These are phyloP conservation scores for Phytophthora rubi DNA, from an alignment of 352 stramenopile species.

Conservation along the genomic window DNA sequence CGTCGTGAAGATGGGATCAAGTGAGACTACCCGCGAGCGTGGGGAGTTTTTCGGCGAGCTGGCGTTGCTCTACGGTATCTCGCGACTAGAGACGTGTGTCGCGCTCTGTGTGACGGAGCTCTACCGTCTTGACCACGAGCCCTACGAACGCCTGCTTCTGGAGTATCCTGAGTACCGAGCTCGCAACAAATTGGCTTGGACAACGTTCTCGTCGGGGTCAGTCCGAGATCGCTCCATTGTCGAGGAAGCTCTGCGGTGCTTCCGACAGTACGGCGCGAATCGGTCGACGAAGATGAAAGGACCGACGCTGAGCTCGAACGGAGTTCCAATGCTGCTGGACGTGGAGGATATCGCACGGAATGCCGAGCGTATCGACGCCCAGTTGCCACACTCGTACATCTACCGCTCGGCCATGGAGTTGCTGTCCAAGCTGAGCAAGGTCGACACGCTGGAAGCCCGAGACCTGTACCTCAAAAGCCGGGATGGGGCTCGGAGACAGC, in stretches of 20 bases:
- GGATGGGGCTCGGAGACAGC: conserved; percentile 44
- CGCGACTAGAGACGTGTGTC: conserved; percentile 69
- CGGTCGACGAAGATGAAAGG: not conserved
- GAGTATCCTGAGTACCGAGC: conserved; percentile 74
- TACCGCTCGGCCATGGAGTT: conserved; percentile 63
- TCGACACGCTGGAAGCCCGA: conserved; percentile 62
- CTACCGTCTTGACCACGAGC: conserved; percentile 68
- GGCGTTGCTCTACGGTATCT: conserved; percentile 64
- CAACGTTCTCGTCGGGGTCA: conserved; percentile 23
- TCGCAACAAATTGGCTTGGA: conserved; percentile 64
- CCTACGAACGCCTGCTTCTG: conserved; percentile 65
- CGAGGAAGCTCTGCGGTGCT: conserved; percentile 20
- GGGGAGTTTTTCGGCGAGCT: conserved; percentile 73
- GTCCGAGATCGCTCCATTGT: conserved; percentile 13
- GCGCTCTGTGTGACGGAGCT: conserved; percentile 62
- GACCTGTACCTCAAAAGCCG: conserved; percentile 48
- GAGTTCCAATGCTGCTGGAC: conserved; percentile 3
- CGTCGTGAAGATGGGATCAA: conserved; percentile 59
- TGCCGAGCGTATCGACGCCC: conserved; percentile 45
- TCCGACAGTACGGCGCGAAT: conserved; percentile 2
- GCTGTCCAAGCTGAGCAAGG: conserved; percentile 42
- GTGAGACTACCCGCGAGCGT: conserved; percentile 54
- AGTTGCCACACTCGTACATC: conserved; percentile 54
- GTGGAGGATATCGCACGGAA: conserved; percentile 17
- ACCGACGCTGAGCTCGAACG: conserved; percentile 12